Evolutionary conservation across 257 asterid genomes (phyloP).

Genomic region (Solanum clarkiae): DNA sequence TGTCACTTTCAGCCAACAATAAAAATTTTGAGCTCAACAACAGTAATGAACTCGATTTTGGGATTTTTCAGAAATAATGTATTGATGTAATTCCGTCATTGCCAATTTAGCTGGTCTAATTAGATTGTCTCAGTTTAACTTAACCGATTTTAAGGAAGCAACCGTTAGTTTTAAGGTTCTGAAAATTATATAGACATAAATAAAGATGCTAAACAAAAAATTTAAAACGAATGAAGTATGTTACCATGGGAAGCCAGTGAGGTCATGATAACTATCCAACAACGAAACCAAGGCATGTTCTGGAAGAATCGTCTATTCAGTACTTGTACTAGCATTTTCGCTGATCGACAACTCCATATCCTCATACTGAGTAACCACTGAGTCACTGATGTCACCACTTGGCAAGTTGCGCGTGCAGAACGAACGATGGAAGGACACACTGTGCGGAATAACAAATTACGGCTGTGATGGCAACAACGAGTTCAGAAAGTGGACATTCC

Average conservation of each 20-base stretch:
- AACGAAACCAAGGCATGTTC: constrained; percentile 18
- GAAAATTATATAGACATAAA: not conserved
- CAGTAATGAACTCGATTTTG: too few relatives aligned
- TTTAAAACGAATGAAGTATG: not conserved
- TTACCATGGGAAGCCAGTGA: constrained; percentile 34
- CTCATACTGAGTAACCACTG: constrained; percentile 1
- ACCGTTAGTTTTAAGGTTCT: too few relatives aligned
- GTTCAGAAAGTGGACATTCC: not conserved
- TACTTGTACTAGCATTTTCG: not conserved
- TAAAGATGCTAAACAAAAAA: not conserved
- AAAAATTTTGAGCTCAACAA: too few relatives aligned
- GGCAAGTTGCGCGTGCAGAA: constrained; percentile 10
- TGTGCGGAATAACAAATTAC: not conserved
- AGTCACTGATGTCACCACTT: not conserved
- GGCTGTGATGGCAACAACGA: not conserved
- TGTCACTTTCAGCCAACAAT: too few relatives aligned
- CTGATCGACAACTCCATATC: not conserved
- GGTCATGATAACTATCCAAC: constrained; percentile 24
- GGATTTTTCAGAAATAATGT: too few relatives aligned
- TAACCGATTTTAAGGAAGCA: too few relatives aligned
- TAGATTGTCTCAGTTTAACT: too few relatives aligned
- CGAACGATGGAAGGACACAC: constrained; percentile 3
- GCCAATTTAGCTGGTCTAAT: too few relatives aligned
- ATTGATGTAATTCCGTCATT: too few relatives aligned
- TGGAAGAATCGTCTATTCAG: constrained; percentile 18